Conservation (phyloP, 345 rosid genomes). For the Euphorbia pulcherrima region DNA sequence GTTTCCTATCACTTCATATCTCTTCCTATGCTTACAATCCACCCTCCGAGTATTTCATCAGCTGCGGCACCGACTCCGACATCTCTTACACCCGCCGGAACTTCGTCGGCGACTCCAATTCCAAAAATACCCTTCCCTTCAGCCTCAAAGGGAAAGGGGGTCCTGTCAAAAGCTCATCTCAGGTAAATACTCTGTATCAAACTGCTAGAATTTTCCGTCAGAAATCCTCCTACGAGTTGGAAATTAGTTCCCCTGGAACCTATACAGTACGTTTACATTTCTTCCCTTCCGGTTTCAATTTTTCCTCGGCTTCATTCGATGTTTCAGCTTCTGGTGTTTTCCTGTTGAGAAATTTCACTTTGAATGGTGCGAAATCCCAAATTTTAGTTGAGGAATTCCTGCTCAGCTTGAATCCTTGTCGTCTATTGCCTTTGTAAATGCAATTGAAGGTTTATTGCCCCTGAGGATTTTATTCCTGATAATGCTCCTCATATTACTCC, state of each 20-base stretch:
- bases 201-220: conserved; percentile 22
- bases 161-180: conserved; percentile 1
- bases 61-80: conserved; percentile 41
- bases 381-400: conserved; percentile 12
- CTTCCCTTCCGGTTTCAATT: conserved; percentile 7
- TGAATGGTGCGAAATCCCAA: not conserved
- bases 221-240: conserved; percentile 12
- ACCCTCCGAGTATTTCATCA: conserved; percentile 43
- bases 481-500: conserved; percentile 2
- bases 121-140: conserved; percentile 16
- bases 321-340: conserved; percentile 13
- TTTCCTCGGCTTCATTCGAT: conserved; percentile 16
- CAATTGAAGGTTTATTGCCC: conserved; percentile 54
- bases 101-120: conserved; percentile 37
- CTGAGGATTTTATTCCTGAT: conserved; percentile 23
- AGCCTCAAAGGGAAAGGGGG: conserved; percentile 16
- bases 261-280: conserved; percentile 23
- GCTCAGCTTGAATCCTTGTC: conserved; percentile 26
- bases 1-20: conserved; percentile 5
- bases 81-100: not conserved
- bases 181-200: conserved; percentile 19
- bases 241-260: conserved; percentile 10
- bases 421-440: conserved; percentile 58
- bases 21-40: conserved; percentile 25
- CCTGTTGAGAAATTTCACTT: conserved; percentile 11